These are phyloP conservation scores for Aureobasidium sp. DNA, from an alignment of 2,329 filamentous ascomycete species.

Conservation along the genomic window DNA sequence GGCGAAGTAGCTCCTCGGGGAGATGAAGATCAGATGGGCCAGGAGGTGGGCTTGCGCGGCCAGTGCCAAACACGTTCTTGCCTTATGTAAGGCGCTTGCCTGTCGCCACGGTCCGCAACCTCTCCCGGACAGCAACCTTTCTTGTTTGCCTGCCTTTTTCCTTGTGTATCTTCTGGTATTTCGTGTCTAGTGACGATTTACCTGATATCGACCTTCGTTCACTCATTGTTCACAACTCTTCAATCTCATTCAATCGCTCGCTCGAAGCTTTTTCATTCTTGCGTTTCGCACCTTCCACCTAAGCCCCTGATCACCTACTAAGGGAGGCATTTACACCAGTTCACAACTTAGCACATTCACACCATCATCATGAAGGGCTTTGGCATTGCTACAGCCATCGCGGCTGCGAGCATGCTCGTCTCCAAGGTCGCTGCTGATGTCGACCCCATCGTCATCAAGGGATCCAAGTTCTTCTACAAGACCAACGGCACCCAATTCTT, in stretches of 20 bases:
- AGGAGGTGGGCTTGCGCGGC: conserved; percentile 14
- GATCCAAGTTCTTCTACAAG: conserved; percentile 84
- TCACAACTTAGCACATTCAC: background rate
- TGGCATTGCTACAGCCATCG: conserved; percentile 39
- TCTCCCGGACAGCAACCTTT: conserved; percentile 2
- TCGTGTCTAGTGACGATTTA: background rate
- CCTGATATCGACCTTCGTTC: conserved; percentile 10
- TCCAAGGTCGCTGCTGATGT: conserved; percentile 47
- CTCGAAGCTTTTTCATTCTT: conserved; percentile 6
- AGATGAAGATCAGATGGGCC: conserved; percentile 13
- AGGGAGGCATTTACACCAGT: background rate
- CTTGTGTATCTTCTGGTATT: conserved; percentile 2
- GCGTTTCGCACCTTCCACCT: conserved; percentile 1
- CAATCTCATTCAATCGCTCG: background rate
- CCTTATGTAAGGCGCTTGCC: conserved; percentile 12
- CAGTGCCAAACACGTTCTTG: conserved; percentile 4
- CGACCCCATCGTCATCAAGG: conserved; percentile 64
- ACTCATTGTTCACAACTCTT: background rate
- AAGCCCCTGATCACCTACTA: background rate
- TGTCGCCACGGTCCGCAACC: conserved; percentile 4
- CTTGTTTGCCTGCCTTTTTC: background rate
- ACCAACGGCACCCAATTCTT: conserved; percentile 73
- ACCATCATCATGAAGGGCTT: conserved; percentile 23
- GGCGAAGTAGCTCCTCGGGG: conserved; percentile 13
- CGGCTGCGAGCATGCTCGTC: conserved; percentile 47